Evolutionary conservation across 768 basidiomycete genomes (phyloP).

Genomic region (Amanita exitialis): DNA sequence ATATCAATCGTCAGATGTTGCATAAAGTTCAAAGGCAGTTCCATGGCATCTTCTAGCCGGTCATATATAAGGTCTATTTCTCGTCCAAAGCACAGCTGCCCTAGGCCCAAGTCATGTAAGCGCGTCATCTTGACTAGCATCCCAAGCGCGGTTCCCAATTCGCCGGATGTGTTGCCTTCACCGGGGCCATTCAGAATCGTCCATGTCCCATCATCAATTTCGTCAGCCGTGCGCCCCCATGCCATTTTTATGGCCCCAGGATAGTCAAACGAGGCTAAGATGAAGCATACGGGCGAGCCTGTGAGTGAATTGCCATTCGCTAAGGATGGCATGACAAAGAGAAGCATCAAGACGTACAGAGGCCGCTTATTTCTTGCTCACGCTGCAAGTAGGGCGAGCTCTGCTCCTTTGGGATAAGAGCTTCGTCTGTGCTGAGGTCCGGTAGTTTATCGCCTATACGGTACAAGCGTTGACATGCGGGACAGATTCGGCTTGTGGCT

Average conservation of each 20-base stretch:
- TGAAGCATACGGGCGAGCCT: constrained; percentile 75
- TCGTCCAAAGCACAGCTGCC: constrained; percentile 45
- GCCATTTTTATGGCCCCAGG: constrained; percentile 52
- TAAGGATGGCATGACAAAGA: not conserved
- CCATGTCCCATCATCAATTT: constrained; percentile 63
- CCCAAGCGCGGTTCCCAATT: constrained; percentile 31
- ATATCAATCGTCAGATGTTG: not conserved
- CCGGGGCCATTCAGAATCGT: constrained; percentile 39
- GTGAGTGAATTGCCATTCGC: not conserved
- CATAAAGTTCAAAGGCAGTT: not conserved
- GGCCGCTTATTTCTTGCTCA: constrained; percentile 67
- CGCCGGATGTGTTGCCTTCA: constrained; percentile 24
- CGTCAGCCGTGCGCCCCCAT: constrained; percentile 61
- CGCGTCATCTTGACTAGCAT: constrained; percentile 73
- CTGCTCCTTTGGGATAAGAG: constrained; percentile 7
- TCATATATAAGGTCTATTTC: not conserved
- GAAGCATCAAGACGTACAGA: constrained; percentile 41
- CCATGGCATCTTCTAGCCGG: not conserved
- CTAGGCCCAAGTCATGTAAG: constrained; percentile 62
- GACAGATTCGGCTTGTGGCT: constrained; percentile 59
- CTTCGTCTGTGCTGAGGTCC: constrained; percentile 23
- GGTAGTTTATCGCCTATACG: constrained; percentile 55
- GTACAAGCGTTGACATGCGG: constrained; percentile 68
- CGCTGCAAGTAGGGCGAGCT: constrained; percentile 27
- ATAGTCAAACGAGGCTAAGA: constrained; percentile 57